These are phyloP conservation scores for Amanita rubescens DNA, from an alignment of 768 basidiomycete species.

Conservation along the genomic window DNA sequence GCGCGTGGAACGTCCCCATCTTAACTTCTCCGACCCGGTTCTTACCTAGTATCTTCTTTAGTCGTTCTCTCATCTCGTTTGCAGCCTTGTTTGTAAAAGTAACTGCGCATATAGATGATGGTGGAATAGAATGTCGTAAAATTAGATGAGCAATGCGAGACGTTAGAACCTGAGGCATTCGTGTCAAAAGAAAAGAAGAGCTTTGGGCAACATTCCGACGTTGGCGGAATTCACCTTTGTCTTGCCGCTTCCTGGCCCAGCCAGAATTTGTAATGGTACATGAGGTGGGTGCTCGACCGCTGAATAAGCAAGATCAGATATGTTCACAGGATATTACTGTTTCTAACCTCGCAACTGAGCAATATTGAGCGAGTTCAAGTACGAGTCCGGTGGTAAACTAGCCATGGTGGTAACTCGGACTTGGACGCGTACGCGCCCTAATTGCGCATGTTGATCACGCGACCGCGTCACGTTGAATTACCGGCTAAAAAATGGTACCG, in stretches of 20 bases:
- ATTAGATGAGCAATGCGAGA: slow-evolving; percentile 65
- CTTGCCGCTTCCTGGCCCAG: slow-evolving; percentile 73
- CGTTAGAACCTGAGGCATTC: slow-evolving; percentile 43
- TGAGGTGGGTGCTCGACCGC: slow-evolving; percentile 61
- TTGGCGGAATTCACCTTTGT: slow-evolving; percentile 36
- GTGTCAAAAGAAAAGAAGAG: background rate
- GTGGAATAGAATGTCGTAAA: slow-evolving; percentile 38
- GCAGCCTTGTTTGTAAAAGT: slow-evolving; percentile 91
- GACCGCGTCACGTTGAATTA: background rate
- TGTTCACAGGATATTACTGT: background rate
- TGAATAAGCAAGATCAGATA: slow-evolving; percentile 17
- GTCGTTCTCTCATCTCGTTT: slow-evolving; percentile 73
- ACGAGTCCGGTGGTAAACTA: background rate
- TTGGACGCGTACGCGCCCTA: background rate
- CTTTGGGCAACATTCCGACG: background rate
- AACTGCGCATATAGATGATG: slow-evolving; percentile 65
- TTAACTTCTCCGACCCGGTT: slow-evolving; percentile 43
- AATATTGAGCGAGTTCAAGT: slow-evolving; percentile 20
- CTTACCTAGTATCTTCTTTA: slow-evolving; percentile 62
- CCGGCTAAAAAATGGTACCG: too few species aligned
- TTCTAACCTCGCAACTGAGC: slow-evolving; percentile 33
- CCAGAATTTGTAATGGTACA: slow-evolving; percentile 70
- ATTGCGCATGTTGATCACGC: background rate
- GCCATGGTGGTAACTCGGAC: background rate
- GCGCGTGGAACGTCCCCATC: slow-evolving; percentile 74